Evolutionary conservation across 1,284 basidiomycete genomes (phyloP), one percentile per base, ranked within the genome.

Genomic region (Malassezia restricta): DNA sequence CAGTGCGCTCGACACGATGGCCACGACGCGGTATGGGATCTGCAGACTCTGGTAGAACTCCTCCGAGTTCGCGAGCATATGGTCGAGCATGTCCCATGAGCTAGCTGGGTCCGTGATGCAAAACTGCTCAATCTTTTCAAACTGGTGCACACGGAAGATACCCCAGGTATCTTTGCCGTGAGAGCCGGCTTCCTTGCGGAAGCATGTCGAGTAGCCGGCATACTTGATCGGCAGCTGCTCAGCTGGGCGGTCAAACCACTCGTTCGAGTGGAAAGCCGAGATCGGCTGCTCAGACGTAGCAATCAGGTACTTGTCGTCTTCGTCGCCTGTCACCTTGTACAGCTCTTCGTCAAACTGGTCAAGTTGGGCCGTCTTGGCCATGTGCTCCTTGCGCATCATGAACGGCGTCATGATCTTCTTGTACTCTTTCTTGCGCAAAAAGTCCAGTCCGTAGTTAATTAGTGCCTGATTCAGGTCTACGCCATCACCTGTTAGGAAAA

Each of bases 141-240:
- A 99, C 76, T 99, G 94, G 75, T 99, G 94, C 47, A 98, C 91
- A 33, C 94, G 87, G 83, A 98, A 98, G 76, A 96, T 95, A 54
- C 92, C 94, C 90, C 92, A 96, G 77, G 94, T 96, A 70, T 99
- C 94, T 52, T 89, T 85, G 12, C 94, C 94, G 40, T 90, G 88
- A 5, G 87, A 86, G 43, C 92, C 94, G 4, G 92, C 92, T 77
- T 99, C 92, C 76, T 96, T 98, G 43, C 94, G 82, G 84, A 99
- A 99, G 75, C 92, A 98, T n/a, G 92, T 98, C 67, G 80, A 81
- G 74, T 81, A 81, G 31, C 80, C 80, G 27, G 80, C 80, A 69
- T 80, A 80, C 76, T 80, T 79, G 73, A 95, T 81, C 6, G 94
- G 92, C 8, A 98, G 82, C 74, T 92, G 87, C 40, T 81, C 82